Conservation (phyloP, 2,329 filamentous ascomycete species). For the Aspergillus transmontanensis region DNA sequence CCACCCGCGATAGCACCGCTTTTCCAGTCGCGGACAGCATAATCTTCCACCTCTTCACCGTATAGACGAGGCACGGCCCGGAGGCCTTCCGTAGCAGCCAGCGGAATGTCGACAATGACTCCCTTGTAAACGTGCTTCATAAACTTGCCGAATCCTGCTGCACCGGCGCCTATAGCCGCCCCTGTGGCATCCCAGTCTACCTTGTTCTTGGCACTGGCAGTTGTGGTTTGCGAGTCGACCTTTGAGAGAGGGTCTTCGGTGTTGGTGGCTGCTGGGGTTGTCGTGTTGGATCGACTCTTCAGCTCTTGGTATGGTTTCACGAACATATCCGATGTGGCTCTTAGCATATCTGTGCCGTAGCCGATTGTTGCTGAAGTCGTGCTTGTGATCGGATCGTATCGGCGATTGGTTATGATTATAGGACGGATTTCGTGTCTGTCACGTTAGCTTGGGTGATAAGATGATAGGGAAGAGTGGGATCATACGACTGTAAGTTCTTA, state of each 20-base stretch:
- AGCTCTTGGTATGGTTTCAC: slow-evolving; percentile 32
- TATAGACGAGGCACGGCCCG: slow-evolving; percentile 39
- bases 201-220: neutral
- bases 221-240: neutral
- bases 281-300: slow-evolving; percentile 7
- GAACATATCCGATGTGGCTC: slow-evolving; percentile 30
- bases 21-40: slow-evolving; percentile 37
- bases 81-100: slow-evolving; percentile 40
- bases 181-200: neutral
- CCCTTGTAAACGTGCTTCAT: slow-evolving; percentile 34
- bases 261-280: neutral
- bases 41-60: slow-evolving; percentile 37
- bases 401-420: slow-evolving; percentile 36
- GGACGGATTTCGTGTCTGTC: slow-evolving; percentile 30
- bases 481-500: slow-evolving; percentile 26
- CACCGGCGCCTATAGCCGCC: slow-evolving; percentile 17
- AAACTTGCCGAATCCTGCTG: slow-evolving; percentile 29
- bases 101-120: slow-evolving; percentile 38
- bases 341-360: slow-evolving; percentile 29
- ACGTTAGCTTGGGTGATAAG: neutral
- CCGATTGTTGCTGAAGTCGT: slow-evolving; percentile 28
- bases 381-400: slow-evolving; percentile 37
- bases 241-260: neutral
- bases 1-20: slow-evolving; percentile 35
- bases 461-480: neutral